Evolutionary conservation across 805 yeast species (phyloP).

Genomic region (Hemisphaericaspora nanyangensis): DNA sequence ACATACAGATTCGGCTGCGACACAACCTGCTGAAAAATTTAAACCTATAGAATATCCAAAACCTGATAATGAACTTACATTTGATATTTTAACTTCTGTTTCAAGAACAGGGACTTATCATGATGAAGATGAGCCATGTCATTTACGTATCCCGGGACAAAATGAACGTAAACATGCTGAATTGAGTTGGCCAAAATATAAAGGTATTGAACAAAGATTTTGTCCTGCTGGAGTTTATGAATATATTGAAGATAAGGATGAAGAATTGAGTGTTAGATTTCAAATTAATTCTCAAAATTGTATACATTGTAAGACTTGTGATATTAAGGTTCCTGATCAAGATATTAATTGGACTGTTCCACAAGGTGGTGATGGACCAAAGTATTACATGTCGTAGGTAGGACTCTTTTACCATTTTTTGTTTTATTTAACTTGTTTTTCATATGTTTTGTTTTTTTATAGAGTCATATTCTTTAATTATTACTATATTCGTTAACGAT

Average conservation of each 20-base stretch:
- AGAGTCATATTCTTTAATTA: too few relatives aligned
- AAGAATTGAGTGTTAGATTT: conserved; percentile 67
- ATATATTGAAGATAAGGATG: conserved; percentile 65
- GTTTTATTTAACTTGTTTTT: too few relatives aligned
- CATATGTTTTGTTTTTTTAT: too few relatives aligned
- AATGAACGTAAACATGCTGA: conserved; percentile 65
- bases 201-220: conserved; percentile 88
- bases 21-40: conserved; percentile 62
- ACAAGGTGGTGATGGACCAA: conserved; percentile 99
- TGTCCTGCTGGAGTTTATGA: conserved; percentile 99
- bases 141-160: conserved; percentile 63
- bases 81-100: conserved; percentile 91
- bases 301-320: conserved; percentile 98
- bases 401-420: too few relatives aligned
- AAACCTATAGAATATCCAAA: conserved; percentile 85
- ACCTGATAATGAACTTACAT: conserved; percentile 90
- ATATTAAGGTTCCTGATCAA: conserved; percentile 92
- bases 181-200: conserved; percentile 64
- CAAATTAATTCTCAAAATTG: conserved; percentile 96
- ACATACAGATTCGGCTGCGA: conserved; percentile 68
- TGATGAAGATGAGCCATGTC: conserved; percentile 90
- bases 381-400: conserved; percentile 74
- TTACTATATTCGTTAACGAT: too few relatives aligned
- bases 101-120: conserved; percentile 95
- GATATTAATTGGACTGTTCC: conserved; percentile 97